phyloP scores from a whole-genome alignment of 768 basidiomycete species.

The Tricholoma matsutake region DNA sequence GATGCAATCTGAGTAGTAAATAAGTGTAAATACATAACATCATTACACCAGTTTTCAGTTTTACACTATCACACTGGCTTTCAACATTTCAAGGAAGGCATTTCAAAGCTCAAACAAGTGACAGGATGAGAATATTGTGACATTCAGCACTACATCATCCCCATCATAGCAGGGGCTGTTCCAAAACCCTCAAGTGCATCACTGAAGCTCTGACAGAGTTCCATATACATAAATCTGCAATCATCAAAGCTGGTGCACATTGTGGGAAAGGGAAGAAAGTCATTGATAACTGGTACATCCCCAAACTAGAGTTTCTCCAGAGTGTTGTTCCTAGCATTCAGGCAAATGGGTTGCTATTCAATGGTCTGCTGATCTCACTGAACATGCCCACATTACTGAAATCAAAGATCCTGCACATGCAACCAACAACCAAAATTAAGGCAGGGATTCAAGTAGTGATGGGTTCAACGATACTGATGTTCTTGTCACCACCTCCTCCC shows the following conservation, averaged over 20 bases:
- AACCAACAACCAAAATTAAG: slow-evolving; percentile 29
- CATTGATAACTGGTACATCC: slow-evolving; percentile 25
- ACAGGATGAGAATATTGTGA: slow-evolving; percentile 14
- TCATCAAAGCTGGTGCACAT: slow-evolving; percentile 13
- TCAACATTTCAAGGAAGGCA: too few relatives aligned
- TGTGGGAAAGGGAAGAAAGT: slow-evolving; percentile 11
- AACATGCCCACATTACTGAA: slow-evolving; percentile 29
- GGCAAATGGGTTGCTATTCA: slow-evolving; percentile 27
- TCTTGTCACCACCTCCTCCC: neutral
- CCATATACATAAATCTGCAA: neutral
- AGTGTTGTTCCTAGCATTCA: slow-evolving; percentile 20
- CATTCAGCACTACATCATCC: slow-evolving; percentile 26
- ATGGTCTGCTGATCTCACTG: slow-evolving; percentile 33
- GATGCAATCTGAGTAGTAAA: too few relatives aligned
- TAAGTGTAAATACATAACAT: too few relatives aligned
- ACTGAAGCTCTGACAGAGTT: neutral
- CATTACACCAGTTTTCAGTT: too few relatives aligned
- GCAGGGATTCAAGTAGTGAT: neutral
- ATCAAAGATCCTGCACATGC: slow-evolving; percentile 30
- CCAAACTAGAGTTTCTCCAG: too few relatives aligned
- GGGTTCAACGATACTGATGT: neutral
- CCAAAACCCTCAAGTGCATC: neutral
- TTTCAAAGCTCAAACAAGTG: neutral
- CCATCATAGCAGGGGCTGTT: slow-evolving; percentile 11
- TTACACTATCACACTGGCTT: too few relatives aligned